Percentiles rank a stretch among this genome's conserved stretches.
phyloP scores from a whole-genome alignment of 2,329 filamentous ascomycete species.

The Polychaeton citri region DNA sequence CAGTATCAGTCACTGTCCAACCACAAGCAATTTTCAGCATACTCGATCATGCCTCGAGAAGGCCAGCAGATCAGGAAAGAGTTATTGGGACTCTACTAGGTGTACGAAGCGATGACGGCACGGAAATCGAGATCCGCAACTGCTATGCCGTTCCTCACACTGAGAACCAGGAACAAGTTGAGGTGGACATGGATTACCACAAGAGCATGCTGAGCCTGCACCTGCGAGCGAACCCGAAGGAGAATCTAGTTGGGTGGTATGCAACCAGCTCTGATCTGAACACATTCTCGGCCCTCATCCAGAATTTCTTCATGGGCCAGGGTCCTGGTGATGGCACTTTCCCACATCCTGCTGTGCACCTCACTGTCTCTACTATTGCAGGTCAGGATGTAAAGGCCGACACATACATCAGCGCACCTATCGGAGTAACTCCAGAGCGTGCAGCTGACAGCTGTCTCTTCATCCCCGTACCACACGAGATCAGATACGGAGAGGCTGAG shows the following conservation, averaged over 20 bases:
- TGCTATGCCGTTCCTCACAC: conserved; percentile 98
- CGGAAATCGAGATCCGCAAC: conserved; percentile 88
- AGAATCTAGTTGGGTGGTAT: conserved; percentile 95
- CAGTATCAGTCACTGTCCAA: conserved; percentile 87
- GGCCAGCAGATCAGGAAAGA: conserved; percentile 82
- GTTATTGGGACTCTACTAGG: conserved; percentile 95
- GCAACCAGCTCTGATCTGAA: conserved; percentile 94
- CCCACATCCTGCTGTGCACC: conserved; percentile 91
- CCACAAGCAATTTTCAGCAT: conserved; percentile 66
- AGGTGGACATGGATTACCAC: conserved; percentile 99
- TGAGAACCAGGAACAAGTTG: conserved; percentile 95
- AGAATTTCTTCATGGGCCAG: conserved; percentile 97
- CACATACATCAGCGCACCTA: conserved; percentile 90
- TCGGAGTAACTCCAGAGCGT: conserved; percentile 87
- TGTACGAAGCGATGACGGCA: conserved; percentile 87
- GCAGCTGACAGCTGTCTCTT: conserved; percentile 94
- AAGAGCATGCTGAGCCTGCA: conserved; percentile 97
- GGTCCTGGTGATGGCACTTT: conserved; percentile 73
- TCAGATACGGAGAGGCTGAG: conserved; percentile 73
- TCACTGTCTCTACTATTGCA: conserved; percentile 84
- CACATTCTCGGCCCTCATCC: conserved; percentile 95
- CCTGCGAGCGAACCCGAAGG: conserved; percentile 84
- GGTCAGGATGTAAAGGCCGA: conserved; percentile 79
- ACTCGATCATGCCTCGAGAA: conserved; percentile 82
- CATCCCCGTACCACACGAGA: conserved; percentile 91